These are phyloP conservation scores for Mycena alexandri DNA, from an alignment of 768 basidiomycete genomes.

Conservation along the genomic window DNA sequence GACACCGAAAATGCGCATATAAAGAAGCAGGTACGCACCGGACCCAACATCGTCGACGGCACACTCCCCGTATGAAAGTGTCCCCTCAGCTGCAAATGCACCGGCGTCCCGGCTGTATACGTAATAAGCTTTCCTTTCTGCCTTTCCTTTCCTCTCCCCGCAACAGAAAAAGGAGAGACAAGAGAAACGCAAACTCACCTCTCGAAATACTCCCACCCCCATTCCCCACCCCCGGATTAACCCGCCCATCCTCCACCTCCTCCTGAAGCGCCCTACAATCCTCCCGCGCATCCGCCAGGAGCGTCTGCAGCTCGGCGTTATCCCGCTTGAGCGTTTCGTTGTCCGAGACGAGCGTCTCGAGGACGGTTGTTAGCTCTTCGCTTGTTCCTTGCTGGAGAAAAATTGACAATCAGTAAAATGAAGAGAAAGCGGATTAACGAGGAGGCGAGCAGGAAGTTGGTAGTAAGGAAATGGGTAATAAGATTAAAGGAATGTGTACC, in stretches of 20 bases:
- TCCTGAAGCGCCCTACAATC: constrained; percentile 77
- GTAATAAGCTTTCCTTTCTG: neutral
- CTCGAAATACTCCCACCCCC: constrained; percentile 51
- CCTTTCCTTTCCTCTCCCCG: too few relatives aligned
- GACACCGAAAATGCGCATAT: too few relatives aligned
- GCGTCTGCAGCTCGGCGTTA: constrained; percentile 80
- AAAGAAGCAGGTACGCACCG: constrained; percentile 40
- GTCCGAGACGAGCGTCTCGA: constrained; percentile 89
- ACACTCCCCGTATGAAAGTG: constrained; percentile 58
- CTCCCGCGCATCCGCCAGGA: constrained; percentile 83
- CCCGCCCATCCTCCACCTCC: constrained; percentile 81
- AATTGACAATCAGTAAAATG: neutral
- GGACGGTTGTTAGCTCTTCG: constrained; percentile 67
- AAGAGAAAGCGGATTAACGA: too few relatives aligned
- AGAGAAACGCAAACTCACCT: constrained; percentile 2
- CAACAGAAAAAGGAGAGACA: neutral
- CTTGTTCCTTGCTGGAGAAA: neutral
- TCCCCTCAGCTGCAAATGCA: constrained; percentile 50
- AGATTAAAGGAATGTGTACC: too few relatives aligned
- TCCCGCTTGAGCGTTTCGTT: constrained; percentile 88
- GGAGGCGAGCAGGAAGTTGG: too few relatives aligned
- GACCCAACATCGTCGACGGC: constrained; percentile 56
- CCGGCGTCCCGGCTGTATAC: constrained; percentile 53
- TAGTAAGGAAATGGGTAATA: too few relatives aligned
- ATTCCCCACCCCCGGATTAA: constrained; percentile 57